Base-by-base conservation (phyloP, 768 basidiomycete genomes). In the Tylopilus rubrobrunneus region DNA sequence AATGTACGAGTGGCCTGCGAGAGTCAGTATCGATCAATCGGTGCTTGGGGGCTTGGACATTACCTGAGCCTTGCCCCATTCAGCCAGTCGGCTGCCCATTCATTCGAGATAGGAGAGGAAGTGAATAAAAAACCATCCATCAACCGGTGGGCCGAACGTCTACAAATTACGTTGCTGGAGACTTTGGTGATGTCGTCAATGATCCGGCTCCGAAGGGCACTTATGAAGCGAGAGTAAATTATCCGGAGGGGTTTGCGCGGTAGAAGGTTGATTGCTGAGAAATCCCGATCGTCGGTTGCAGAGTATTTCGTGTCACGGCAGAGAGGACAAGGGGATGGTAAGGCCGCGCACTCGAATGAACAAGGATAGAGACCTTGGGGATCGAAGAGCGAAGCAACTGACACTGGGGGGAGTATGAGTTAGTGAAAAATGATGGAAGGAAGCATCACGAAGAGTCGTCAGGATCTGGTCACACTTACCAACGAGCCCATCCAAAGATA, bases 21-120 rank as follows among this genome's bases (percentile, higher is more conserved):
- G 7, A 42, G 49, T 65, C 45, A 69, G 56, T 36, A 39, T 56
- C 37, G 31, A 41, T 23, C 36, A 34, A 41, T 23, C 28, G 19
- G 36, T 43, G 51, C 48, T 25, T 50, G 42, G 37, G 44, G 25
- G 36, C n/a, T 43, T 48, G 42, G 45, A 55, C 46, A 58, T 60
- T 46, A 78, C 83, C 81, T 78, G 41, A 75, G 72, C 27, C 71
- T 73, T 5, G 78, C 69, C 52, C 76, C 75, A 58, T 79, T 76
- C 36, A 86, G 77, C 86, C 86, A 87, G 15, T 79, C 78, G n/a
- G 72, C 63, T 23, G 78, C 78, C 87, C 87, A 88, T 62, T 84
- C 82, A 25, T 76, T 78, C 3, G 74, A 67, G 12, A 71, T 56
- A 41, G 72, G 67, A 4, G 66, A 61, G 28, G 78, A 72, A 48